A percentile compares a stretch with the other conserved stretches of the same genome.
These are phyloP conservation scores for Zymoseptoria brevis DNA, from an alignment of 2,329 filamentous ascomycete species.

Conservation along the genomic window DNA sequence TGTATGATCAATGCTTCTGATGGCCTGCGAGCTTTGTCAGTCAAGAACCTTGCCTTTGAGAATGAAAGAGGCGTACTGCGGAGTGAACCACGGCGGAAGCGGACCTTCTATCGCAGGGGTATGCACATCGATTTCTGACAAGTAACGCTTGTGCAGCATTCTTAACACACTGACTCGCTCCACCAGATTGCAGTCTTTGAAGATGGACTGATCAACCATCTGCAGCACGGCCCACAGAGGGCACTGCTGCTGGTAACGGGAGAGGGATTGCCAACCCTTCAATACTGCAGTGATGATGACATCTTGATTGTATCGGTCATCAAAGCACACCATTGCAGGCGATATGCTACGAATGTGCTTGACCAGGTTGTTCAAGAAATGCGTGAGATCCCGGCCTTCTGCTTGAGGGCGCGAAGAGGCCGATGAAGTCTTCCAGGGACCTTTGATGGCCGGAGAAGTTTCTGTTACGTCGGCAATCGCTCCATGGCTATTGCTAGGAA, in stretches of 20 bases:
- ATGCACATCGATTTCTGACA: slow-evolving; percentile 16
- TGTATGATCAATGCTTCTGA: slow-evolving; percentile 16
- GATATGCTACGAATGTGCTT: slow-evolving; percentile 16
- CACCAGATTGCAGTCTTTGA: slow-evolving; percentile 17
- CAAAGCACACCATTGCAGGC: slow-evolving; percentile 14
- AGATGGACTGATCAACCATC: slow-evolving; percentile 17
- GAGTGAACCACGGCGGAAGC: slow-evolving; percentile 16
- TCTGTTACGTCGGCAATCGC: neutral
- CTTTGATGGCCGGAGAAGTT: neutral
- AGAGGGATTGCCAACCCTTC: slow-evolving; percentile 17
- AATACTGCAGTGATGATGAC: slow-evolving; percentile 15
- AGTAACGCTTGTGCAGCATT: slow-evolving; percentile 18
- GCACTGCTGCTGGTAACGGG: slow-evolving; percentile 15
- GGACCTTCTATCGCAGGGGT: slow-evolving; percentile 12
- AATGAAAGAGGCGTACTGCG: slow-evolving; percentile 10
- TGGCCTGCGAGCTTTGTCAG: slow-evolving; percentile 10
- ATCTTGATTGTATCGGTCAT: slow-evolving; percentile 17
- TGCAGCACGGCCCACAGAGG: slow-evolving; percentile 16
- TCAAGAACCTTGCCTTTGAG: neutral
- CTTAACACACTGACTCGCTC: slow-evolving; percentile 16
- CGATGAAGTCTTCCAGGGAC: neutral
- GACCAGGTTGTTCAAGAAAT: slow-evolving; percentile 17
- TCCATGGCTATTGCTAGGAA: neutral
- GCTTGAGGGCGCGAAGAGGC: slow-evolving; percentile 2
- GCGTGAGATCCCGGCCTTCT: slow-evolving; percentile 13